phyloP scores from a whole-genome alignment of 2,329 filamentous ascomycete species.

The Ophiostoma novo-ulmi region DNA sequence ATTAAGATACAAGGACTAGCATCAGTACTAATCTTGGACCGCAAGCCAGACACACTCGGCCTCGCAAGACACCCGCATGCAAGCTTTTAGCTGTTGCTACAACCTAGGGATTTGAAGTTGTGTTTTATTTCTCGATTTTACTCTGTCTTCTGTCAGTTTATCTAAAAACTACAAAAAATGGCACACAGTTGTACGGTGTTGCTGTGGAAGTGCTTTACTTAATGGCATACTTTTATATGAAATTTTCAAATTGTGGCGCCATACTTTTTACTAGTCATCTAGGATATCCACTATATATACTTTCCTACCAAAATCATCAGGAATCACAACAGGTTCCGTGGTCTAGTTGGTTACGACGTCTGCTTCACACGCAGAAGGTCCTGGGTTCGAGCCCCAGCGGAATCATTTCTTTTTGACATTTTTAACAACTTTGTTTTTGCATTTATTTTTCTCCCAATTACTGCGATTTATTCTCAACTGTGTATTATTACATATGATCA shows the following conservation, averaged over 20 bases:
- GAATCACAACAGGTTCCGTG: slow-evolving; percentile 9
- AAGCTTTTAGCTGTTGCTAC: too few species aligned
- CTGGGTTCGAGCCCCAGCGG: slow-evolving; percentile 20
- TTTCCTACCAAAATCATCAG: background rate
- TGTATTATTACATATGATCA: too few species aligned
- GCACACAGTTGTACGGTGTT: too few species aligned
- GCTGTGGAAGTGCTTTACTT: too few species aligned
- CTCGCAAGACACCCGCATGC: too few species aligned
- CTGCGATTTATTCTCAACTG: too few species aligned
- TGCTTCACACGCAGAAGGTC: slow-evolving; percentile 20
- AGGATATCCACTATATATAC: background rate
- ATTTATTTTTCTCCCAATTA: background rate
- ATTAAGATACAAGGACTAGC: background rate
- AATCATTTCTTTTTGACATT: slow-evolving; percentile 14
- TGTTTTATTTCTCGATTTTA: background rate
- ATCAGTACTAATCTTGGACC: too few species aligned
- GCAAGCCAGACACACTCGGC: too few species aligned
- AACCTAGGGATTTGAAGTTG: background rate
- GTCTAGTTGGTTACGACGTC: slow-evolving; percentile 21
- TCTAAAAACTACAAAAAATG: too few species aligned
- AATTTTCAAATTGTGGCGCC: too few species aligned
- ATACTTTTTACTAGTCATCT: background rate
- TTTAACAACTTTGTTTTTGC: background rate
- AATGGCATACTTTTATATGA: too few species aligned
- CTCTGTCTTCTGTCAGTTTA: too few species aligned